These are phyloP conservation scores for Chalaropsis ovoidea DNA, from an alignment of 2,329 filamentous ascomycete genomes.

Conservation along the genomic window DNA sequence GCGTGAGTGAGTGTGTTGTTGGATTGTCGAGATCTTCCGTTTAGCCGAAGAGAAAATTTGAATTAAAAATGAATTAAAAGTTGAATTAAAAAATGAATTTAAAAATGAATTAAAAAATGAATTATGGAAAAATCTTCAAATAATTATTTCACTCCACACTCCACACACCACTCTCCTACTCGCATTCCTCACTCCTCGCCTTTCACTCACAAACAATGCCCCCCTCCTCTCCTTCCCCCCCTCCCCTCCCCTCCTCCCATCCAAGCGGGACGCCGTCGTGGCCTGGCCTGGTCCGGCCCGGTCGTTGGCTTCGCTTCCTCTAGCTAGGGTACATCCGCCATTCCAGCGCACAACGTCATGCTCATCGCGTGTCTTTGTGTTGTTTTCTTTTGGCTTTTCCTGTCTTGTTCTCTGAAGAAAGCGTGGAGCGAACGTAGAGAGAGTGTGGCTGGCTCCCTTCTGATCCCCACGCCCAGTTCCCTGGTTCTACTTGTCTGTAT, in stretches of 20 bases:
- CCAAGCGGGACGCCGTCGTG: no score
- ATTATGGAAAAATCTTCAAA: no score
- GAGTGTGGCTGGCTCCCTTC: neutral
- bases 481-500: no score
- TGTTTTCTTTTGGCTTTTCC: neutral
- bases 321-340: neutral
- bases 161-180: no score
- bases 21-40: neutral
- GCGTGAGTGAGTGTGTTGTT: neutral
- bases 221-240: neutral
- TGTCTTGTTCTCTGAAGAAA: no score
- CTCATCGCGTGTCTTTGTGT: no score
- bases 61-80: neutral
- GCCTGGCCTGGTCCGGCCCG: no score
- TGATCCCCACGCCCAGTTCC: no score
- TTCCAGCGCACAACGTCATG: neutral
- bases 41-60: neutral
- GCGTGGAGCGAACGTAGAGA: neutral
- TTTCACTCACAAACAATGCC: neutral
- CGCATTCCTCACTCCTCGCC: no score
- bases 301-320: no score
- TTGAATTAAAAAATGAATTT: neutral
- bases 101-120: neutral
- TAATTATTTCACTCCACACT: no score
- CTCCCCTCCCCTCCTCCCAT: neutral